These are phyloP conservation scores for Rubus parviflorus DNA, from an alignment of 306 rosid genomes.

Conservation along the genomic window DNA sequence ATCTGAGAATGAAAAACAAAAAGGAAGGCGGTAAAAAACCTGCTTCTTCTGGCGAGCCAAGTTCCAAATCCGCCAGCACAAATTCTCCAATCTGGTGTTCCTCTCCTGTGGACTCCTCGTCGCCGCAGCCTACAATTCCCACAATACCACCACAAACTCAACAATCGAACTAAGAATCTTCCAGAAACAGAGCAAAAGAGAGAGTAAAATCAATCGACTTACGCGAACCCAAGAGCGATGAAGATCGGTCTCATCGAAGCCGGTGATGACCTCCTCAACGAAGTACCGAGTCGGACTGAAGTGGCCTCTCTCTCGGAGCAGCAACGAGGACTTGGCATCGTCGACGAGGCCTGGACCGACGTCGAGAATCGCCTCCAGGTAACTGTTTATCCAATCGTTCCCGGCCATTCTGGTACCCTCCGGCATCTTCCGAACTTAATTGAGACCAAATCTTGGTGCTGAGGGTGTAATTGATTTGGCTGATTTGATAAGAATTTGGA, in stretches of 20 bases:
- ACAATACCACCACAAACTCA: background rate
- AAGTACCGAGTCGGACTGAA: conserved; percentile 97
- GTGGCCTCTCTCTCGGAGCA: conserved; percentile 88
- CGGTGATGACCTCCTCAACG: conserved; percentile 87
- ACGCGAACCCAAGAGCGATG: conserved; percentile 98
- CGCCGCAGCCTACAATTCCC: conserved; percentile 65
- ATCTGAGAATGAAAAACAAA: background rate
- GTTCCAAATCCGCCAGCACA: conserved; percentile 99
- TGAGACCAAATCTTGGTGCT: background rate
- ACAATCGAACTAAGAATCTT: conserved; percentile 5
- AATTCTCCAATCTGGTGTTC: conserved; percentile 94
- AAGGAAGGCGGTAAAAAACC: conserved; percentile 23
- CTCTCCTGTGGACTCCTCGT: conserved; percentile 97
- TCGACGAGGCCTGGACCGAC: conserved; percentile 86
- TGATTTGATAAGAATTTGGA: background rate
- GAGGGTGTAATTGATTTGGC: background rate
- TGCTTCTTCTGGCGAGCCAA: conserved; percentile 98
- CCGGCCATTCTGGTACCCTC: conserved; percentile 61
- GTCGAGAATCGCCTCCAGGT: conserved; percentile 91
- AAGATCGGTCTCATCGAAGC: conserved; percentile 98
- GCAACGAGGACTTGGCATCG: conserved; percentile 76
- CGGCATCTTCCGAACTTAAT: background rate
- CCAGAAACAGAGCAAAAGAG: background rate
- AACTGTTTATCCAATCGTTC: conserved; percentile 94
- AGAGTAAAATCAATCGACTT: background rate